These are phyloP conservation scores for Nicotiana rustica DNA, from an alignment of 305 asterid species.

Conservation along the genomic window DNA sequence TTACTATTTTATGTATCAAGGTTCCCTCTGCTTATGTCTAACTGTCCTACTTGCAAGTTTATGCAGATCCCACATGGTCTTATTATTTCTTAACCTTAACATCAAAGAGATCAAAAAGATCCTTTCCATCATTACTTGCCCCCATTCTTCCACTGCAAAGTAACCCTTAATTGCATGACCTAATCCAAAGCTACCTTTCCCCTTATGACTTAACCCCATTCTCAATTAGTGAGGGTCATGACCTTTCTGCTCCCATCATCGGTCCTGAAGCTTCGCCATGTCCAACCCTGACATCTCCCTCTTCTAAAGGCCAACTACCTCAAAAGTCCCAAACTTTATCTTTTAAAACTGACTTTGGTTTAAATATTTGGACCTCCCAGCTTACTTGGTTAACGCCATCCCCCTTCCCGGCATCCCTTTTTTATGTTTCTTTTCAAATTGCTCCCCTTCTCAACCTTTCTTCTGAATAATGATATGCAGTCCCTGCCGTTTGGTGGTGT, in stretches of 20 bases:
- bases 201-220: not conserved
- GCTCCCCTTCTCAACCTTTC: not conserved
- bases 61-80: not conserved
- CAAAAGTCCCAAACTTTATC: not conserved
- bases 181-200: not conserved
- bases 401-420: not conserved
- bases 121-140: not conserved
- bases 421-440: not conserved
- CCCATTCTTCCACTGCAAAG: not conserved
- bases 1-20: not conserved
- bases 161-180: not conserved
- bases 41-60: not conserved
- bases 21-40: not conserved
- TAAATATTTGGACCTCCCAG: not conserved
- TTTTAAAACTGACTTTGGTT: not conserved
- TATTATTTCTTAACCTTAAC: not conserved
- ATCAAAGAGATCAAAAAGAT: not conserved
- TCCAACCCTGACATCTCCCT: not conserved
- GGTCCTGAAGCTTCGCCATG: not conserved
- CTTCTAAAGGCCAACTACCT: not conserved
- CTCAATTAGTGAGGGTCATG: not conserved
- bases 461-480: conserved; percentile 47
- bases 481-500: conserved; percentile 99
- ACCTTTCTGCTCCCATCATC: not conserved
- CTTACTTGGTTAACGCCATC: not conserved